Evolutionary conservation across 352 stramenopile species (phyloP), one percentile per base, ranked within the genome.

Genomic region (Globisporangium spiculum): DNA sequence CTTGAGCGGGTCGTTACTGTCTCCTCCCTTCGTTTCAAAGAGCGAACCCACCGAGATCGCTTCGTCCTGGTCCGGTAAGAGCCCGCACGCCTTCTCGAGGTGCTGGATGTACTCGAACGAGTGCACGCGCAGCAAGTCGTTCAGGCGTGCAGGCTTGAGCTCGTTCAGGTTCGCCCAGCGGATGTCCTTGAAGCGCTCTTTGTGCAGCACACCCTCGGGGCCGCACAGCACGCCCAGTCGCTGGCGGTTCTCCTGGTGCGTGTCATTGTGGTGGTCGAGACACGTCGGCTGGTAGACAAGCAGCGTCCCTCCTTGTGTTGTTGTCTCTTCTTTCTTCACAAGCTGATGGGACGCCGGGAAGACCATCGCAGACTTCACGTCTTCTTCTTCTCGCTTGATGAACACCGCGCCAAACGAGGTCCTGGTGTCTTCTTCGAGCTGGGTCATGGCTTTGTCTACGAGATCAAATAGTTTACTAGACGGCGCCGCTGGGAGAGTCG

Each of bases 251-350:
- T 92, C 81, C 60, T 92, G 81, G 61, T 92, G 81, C n/a, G 67
- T 77, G 74, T 89, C 81, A 68, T 88, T 92, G 70, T 92, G 84
- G 67, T 90, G 84, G 68, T 92, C 84, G 16, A 91, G 66, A 67
- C 83, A 90, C 34, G 81, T 86, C 2, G 81, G 83, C 54, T 91
- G 83, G 68, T 87, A 91, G 64, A 91, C 81, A 30, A 91, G 61
- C 52, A 90, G 56, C 9, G 83, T 90, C 16, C 79, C 78, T 8
- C 18, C 3, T 6, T 56, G 60, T 12, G 64, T 24, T 52, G 58
- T 54, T 12, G 64, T 24, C 46, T 50, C 14, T 50, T 83, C 72
- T 16, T 71, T 60, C 32, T 81, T 66, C 16, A 80, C 24, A 24
- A 74, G 69, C 5, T 68, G 64, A 8, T 38, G 53, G 65, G 57